Evolutionary conservation across 352 stramenopile species (phyloP), one percentile per base, ranked within the genome.

Genomic region (Globisporangium orthogonon): DNA sequence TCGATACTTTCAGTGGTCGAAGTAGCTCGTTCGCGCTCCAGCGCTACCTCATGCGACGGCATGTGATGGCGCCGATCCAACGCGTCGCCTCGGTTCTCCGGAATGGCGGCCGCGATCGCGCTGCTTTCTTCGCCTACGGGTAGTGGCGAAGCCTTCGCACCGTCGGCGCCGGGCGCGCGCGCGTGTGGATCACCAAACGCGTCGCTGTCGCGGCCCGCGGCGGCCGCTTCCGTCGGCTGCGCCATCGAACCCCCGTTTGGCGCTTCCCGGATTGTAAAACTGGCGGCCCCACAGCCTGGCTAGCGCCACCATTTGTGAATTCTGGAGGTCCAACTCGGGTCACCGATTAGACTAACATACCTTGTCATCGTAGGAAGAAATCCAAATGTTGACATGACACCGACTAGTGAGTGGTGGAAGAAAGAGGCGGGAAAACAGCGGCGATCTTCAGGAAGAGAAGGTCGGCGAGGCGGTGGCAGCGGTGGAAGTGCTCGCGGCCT

Each of bases 371-470:
- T 10, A 37, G 9, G 31, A 10, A 37, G 9, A 37, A 37, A 37
- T 37, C 13, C 17, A 18, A 49, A 31, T 15, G 13, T 31, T 17
- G 7, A 31, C 15, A 30, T 44, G 46, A 13, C 55, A 61, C 55
- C 55, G 40, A 50, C 48, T 55, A 29, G 29, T 9, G 10, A 6
- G 18, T 31, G 17, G 44, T 49, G 44, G 35, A 55, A 56, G 40
- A 56, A 62, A 49, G n/a, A 14, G 37, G 56, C 56, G 56, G 56
- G 56, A 62, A 62, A 62, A 48, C 23, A 23, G 23, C 23, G 23
- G 1, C 23, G 23, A 23, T 47, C 41, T 47, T 23, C 28, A 52
- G 51, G 13, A 17, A 10, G 17, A 23, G 41, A 11, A 23, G 41
- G 9, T 23, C 31, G 31, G 31, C 2, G 31, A 37, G 31, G 6